Conservation (phyloP, 768 basidiomycete species). For the Boletus eberwhitei region DNA sequence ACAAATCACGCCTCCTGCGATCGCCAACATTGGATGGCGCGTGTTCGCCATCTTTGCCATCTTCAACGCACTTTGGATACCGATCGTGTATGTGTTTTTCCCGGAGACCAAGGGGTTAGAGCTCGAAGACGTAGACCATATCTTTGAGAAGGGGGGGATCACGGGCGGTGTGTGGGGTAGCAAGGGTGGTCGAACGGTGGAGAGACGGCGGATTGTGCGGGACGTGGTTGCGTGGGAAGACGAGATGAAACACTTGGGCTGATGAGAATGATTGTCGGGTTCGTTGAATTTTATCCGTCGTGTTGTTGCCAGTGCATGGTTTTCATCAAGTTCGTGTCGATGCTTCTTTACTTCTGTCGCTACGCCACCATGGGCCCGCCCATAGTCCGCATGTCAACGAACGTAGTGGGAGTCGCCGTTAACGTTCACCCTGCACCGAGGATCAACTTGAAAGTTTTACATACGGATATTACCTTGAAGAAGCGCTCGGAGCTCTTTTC, state of each 20-base stretch:
- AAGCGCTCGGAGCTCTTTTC: no score
- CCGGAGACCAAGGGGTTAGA: background rate
- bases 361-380: no score
- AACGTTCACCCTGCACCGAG: no score
- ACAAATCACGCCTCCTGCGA: background rate
- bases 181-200: background rate
- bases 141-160: background rate
- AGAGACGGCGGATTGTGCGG: background rate
- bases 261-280: no score
- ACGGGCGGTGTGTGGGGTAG: background rate
- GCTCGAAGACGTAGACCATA: background rate
- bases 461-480: no score
- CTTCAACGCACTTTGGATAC: background rate
- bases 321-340: no score
- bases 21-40: background rate
- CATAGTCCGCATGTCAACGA: no score
- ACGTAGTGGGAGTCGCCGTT: no score
- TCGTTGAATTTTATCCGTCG: no score
- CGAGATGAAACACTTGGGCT: background rate
- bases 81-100: background rate
- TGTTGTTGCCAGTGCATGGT: no score
- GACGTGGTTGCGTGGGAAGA: background rate
- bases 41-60: background rate
- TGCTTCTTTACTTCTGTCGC: no score
- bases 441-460: no score